phyloP scores from a whole-genome alignment of 1,284 basidiomycete species.

The Ceratobasidium sp. region DNA sequence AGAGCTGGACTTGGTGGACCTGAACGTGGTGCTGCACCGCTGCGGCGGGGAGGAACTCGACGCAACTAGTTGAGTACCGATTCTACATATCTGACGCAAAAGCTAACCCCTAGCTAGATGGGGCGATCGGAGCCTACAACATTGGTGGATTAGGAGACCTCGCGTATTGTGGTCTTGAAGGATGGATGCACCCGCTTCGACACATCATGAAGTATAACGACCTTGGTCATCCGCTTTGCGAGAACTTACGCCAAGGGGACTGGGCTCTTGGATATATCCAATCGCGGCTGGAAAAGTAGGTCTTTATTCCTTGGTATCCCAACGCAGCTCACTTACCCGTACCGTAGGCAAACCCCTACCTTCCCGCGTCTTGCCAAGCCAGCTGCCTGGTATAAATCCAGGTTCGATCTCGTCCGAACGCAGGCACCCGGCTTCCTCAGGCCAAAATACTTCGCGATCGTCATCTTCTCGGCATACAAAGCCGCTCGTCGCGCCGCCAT shows the following conservation, averaged over 20 bases:
- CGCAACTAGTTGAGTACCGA: conserved; percentile 60
- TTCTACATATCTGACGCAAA: not conserved
- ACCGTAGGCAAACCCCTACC: conserved; percentile 64
- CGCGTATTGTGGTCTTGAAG: conserved; percentile 90
- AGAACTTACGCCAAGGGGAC: conserved; percentile 79
- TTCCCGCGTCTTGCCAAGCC: conserved; percentile 74
- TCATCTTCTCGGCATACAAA: conserved; percentile 89
- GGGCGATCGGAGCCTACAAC: conserved; percentile 75
- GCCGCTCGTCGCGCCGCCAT: conserved; percentile 78
- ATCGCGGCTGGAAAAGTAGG: conserved; percentile 73
- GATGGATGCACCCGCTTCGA: conserved; percentile 88
- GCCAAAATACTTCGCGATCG: conserved; percentile 90
- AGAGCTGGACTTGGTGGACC: conserved; percentile 79
- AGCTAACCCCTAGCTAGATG: conserved; percentile 47
- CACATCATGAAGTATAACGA: conserved; percentile 87
- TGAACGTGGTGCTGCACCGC: conserved; percentile 83
- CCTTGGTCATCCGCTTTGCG: conserved; percentile 87
- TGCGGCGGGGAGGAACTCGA: conserved; percentile 89
- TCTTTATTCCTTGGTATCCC: conserved; percentile 41
- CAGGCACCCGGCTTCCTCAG: conserved; percentile 82
- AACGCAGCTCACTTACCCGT: conserved; percentile 29
- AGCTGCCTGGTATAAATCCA: conserved; percentile 80
- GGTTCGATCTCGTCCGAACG: conserved; percentile 77
- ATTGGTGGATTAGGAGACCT: conserved; percentile 74
- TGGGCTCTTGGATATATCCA: conserved; percentile 91